phyloP scores from a whole-genome alignment of 805 yeast genomes.

The Spathaspora gorwiae region DNA sequence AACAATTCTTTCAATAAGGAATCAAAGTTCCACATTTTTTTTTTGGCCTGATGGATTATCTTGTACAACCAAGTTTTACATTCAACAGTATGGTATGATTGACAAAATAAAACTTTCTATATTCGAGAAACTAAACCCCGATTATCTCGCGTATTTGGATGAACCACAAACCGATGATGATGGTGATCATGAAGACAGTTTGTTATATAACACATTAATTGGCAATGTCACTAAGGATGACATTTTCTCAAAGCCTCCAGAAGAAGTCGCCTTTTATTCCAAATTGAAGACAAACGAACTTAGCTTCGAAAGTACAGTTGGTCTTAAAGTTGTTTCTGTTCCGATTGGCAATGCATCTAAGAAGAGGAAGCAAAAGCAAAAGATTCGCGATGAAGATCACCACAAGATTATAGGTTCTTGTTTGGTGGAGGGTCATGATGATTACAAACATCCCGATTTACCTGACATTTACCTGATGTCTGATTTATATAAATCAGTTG shows the following conservation, averaged over 20 bases:
- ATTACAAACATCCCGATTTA: conserved; percentile 8
- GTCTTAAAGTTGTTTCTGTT: conserved; percentile 5
- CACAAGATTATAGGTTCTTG: conserved; percentile 14
- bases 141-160: not conserved
- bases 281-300: conserved; percentile 27
- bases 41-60: too few species aligned
- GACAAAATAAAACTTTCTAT: conserved; percentile 3
- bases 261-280: conserved; percentile 40
- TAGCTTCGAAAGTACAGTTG: conserved; percentile 8
- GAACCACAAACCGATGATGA: not conserved
- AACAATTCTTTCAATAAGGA: too few species aligned
- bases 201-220: not conserved
- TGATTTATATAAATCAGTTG: conserved; percentile 11
- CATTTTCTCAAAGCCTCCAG: not conserved
- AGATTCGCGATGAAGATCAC: not conserved
- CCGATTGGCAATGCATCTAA: conserved; percentile 3
- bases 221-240: not conserved
- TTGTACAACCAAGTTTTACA: too few species aligned
- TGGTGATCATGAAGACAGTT: conserved; percentile 5
- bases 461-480: conserved; percentile 13
- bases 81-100: conserved; percentile 1
- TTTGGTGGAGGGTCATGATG: conserved; percentile 14
- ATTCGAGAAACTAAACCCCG: conserved; percentile 3
- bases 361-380: not conserved
- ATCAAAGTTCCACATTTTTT: too few species aligned